Base-by-base conservation (phyloP, 148 eudicot genomes). In the Fagopyrum tataricum region DNA sequence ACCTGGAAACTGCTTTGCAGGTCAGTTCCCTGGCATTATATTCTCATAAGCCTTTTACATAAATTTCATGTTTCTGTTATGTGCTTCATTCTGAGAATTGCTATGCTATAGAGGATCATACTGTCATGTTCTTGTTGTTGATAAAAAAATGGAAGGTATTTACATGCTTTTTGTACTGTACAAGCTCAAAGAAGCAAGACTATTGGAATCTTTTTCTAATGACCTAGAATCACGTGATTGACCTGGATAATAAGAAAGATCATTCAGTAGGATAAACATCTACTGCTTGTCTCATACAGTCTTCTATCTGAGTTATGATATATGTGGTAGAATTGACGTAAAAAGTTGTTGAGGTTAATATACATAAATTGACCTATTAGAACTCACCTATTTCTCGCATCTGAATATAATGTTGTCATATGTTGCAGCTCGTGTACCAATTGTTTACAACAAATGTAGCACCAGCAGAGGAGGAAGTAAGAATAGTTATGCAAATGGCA, bases 401-500 rank as follows among this genome's bases (percentile, higher is more conserved):
- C 61, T 55, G 0, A 7, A n/a, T 55, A 46, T 2, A 46, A 46
- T 46, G 13, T 8, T 46, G 10, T 46, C 13, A 51, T 43, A 5
- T n/a, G 43, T 82, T 72, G 74, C 88, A 92, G 97, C 90, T 92
- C 79, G 87, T 92, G 58, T 90, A 92, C 83, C 96, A 88, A 83
- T 86, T 92, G 58, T 92, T 92, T 78, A 81, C 82, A 44, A 92
- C 96, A 44, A 79, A 80, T 59, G 87, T 87, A 73, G 85, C 84
- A 78, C 97, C 97, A 61, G 84, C 83, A 79, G 90, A 88, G 72
- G 97, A 91, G 80, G 96, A 90, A 72, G 88, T 88, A 52, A 93
- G 85, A 77, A 86, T 90, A 73, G 93, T 93, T 75, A 90, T 93
- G 93, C 91, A 93, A 88, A 93, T 93, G 98, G 87, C 96, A 73